Percentiles rank a stretch among this genome's conserved stretches.
phyloP scores from a whole-genome alignment of 1,139 yeast genomes.

The Debaryomyces fabryi region DNA sequence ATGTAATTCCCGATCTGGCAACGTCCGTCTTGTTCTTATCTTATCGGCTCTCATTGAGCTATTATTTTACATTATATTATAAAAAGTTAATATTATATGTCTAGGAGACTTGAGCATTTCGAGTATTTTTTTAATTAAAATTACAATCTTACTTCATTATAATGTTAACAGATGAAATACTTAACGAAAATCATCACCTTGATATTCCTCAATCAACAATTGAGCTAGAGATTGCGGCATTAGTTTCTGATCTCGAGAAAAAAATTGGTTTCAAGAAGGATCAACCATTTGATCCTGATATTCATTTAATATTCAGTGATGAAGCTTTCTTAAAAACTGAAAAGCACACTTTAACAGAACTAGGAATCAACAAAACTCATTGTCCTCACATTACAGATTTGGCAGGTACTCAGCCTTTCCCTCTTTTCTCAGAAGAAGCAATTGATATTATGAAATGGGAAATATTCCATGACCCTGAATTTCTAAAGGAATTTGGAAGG shows the following conservation, averaged over 20 bases:
- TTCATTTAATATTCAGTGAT: slow-evolving; percentile 18
- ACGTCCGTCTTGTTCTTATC: no score
- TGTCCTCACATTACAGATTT: slow-evolving; percentile 25
- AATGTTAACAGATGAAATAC: slow-evolving; percentile 16
- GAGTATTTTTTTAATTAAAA: no score
- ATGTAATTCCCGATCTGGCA: no score
- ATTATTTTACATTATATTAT: no score
- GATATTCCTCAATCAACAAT: slow-evolving; percentile 24
- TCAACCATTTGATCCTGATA: slow-evolving; percentile 26
- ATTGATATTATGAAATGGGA: slow-evolving; percentile 34
- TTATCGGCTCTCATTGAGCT: no score
- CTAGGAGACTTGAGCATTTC: no score
- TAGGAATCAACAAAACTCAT: slow-evolving; percentile 31
- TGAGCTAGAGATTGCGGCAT: slow-evolving; percentile 21
- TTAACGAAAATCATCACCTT: slow-evolving; percentile 13
- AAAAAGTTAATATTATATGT: no score
- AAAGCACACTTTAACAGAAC: slow-evolving; percentile 16
- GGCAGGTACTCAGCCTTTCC: slow-evolving; percentile 36
- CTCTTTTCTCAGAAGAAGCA: slow-evolving; percentile 33
- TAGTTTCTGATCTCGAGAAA: slow-evolving; percentile 21
- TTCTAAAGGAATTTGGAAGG: slow-evolving; percentile 31
- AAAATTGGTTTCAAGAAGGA: slow-evolving; percentile 28
- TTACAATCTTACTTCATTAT: no score
- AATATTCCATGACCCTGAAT: slow-evolving; percentile 25
- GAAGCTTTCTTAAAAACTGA: slow-evolving; percentile 3